These are phyloP conservation scores for Triticum timopheevii DNA, from an alignment of 176 grass and related monocot genomes.

Conservation along the genomic window DNA sequence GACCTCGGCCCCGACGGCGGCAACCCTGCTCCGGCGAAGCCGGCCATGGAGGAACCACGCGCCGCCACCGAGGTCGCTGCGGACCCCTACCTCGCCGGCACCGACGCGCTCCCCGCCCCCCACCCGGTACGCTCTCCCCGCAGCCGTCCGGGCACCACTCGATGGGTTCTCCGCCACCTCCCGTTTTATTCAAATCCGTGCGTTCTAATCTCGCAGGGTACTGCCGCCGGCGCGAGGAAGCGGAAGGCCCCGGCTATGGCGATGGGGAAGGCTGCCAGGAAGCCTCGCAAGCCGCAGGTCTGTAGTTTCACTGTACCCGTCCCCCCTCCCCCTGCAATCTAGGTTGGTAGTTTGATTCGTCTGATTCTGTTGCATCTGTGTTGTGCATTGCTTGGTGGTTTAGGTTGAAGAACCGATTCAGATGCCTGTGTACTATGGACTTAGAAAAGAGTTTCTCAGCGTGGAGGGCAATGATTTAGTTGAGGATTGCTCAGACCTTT, in stretches of 20 bases:
- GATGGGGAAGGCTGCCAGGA: neutral
- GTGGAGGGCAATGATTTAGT: neutral
- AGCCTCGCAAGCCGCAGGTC: conserved; percentile 6
- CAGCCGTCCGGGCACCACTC: neutral
- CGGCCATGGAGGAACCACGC: neutral
- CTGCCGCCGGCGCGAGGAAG: neutral
- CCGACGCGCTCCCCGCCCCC: neutral
- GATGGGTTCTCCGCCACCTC: neutral
- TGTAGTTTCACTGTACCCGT: neutral
- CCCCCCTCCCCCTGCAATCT: too few relatives aligned
- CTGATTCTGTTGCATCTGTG: neutral
- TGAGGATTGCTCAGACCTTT: neutral
- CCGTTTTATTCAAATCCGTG: neutral
- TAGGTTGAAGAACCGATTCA: neutral
- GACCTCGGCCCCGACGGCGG: neutral
- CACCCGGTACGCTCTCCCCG: neutral
- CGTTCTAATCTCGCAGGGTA: neutral
- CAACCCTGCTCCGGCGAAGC: neutral
- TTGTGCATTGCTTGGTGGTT: neutral
- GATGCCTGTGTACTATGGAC: neutral
- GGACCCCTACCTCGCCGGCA: neutral
- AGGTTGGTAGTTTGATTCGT: neutral
- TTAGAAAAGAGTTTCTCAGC: neutral
- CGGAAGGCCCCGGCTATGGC: neutral
- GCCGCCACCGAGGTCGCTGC: neutral